phyloP scores from a whole-genome alignment of 2,329 filamentous ascomycete species.

The Colletotrichum echinochloae region DNA sequence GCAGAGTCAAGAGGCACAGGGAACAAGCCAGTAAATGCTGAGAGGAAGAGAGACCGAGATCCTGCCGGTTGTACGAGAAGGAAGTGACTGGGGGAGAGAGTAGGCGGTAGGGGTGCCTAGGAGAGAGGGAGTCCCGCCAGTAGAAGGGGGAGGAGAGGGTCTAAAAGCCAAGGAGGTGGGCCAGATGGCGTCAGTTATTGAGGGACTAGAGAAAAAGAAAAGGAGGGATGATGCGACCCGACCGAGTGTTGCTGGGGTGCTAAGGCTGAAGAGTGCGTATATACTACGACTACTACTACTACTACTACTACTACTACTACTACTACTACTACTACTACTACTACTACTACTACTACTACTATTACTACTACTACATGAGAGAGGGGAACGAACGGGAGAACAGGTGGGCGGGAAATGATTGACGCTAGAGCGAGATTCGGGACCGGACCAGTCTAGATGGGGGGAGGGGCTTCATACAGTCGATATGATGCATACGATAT shows the following conservation, averaged over 20 bases:
- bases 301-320: too few species aligned
- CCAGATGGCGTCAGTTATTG: conserved; percentile 25
- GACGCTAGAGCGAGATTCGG: conserved; percentile 30
- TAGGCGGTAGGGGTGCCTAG: not conserved
- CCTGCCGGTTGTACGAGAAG: not conserved
- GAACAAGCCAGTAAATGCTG: not conserved
- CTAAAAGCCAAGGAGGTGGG: conserved; percentile 27
- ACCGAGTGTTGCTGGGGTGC: conserved; percentile 34
- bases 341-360: too few species aligned
- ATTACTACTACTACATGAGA: too few species aligned
- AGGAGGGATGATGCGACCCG: conserved; percentile 36
- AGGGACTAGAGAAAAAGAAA: conserved; percentile 29
- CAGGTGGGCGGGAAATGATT: conserved; percentile 14
- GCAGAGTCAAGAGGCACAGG: too few species aligned
- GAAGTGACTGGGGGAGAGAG: not conserved
- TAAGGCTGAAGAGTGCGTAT: conserved; percentile 37
- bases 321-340: too few species aligned
- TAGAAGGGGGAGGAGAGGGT: conserved; percentile 19
- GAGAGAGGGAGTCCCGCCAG: not conserved
- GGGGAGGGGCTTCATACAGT: conserved; percentile 35
- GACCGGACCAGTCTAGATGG: conserved; percentile 24
- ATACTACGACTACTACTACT: too few species aligned
- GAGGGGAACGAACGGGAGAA: conserved; percentile 11
- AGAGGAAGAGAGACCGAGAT: not conserved
- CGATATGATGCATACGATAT: conserved; percentile 5